Evolutionary conservation across 1,139 yeast genomes (phyloP), one percentile per base, ranked within the genome.

Genomic region (Geotrichum macrosporum): DNA sequence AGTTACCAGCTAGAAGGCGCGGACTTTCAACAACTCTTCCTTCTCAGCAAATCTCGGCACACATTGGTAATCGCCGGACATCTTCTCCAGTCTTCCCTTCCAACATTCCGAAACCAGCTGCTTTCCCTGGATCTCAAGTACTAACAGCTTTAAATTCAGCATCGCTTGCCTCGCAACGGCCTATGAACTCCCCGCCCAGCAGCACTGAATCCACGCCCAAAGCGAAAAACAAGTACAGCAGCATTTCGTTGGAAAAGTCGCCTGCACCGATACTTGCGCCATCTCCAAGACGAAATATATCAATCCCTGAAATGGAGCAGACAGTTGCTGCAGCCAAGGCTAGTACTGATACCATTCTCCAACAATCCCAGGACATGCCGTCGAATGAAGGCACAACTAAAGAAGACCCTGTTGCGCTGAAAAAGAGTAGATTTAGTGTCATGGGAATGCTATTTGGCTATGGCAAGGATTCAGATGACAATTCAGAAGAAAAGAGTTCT

Each of bases 361-460:
- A 24, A 24, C 9, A 24, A 24, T 24, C 27, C 27, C 9, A 24
- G 9, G n/a, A n/a, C n/a, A n/a, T n/a, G n/a, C n/a, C n/a, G n/a
- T n/a, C n/a, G n/a, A 6, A 10, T 24, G 27, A 24, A 24, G 10
- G 9, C 6, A 6, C 27, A 6, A 24, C 33, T 16, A 22, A 32
- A 5, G 41, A 13, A 3, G 20, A 16, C 35, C 38, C 45, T 3
- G 21, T 5, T 12, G 24, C 22, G 3, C 26, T 39, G 19, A 44
- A 37, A 21, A 31, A 12, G 8, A 46, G 35, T 31, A 19, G 44
- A 24, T 40, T 46, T 24, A 36, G 48, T 29, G 38, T 40, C 26
- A 35, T 46, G 44, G 41, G 45, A 5, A 21, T 41, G 36, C 30
- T 46, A 12, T 40, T 40, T 24, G 45, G 45, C 6, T 35, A 29